Base-by-base conservation (phyloP, 148 eudicot genomes). In the Bassia scoparia region DNA sequence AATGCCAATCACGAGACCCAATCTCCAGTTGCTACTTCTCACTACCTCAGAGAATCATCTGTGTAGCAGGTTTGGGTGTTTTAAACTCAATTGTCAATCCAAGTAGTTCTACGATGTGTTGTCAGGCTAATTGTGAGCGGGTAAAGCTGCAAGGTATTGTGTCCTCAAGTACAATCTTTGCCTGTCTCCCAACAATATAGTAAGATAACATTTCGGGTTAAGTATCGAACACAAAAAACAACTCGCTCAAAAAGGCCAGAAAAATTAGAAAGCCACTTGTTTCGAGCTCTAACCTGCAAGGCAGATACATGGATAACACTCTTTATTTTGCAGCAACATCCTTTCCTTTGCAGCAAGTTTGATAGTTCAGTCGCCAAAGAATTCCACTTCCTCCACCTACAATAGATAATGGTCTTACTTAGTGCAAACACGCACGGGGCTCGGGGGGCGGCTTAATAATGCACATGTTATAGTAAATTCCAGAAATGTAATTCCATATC, bases 91-190 rank as follows among this genome's bases (percentile, higher is more conserved):
- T 44, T 50, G 78, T 73, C 77, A 79, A 67, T 74, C 75, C 68
- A 50, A 67, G 81, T 88, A 89, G 95, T 86, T 78, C 85, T 92
- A 81, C 82, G 67, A 82, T 48, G 77, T 82, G 85, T 74, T 61
- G 83, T 89, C 92, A 87, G 81, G 88, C 79, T 85, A 77, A 74
- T 69, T 81, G 83, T 82, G 82, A 76, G 79, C 82, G n/a, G 88
- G 79, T 81, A 84, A 83, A 70, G 83, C 84, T 94, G 98, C 85
- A 94, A 79, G 71, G 78, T 77, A 77, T n/a, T 91, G 91, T 21
- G 97, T 91, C 85, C 90, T 85, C 90, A 94, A 75, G 88, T 91
- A 88, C 86, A 88, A 79, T 94, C 84, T 81, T 83, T 88, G 89
- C 97, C 98, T 94, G 95, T 67, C 43, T 59, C 37, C n/a, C 24